Evolutionary conservation across 352 stramenopile species (phyloP).

Genomic region (Globisporangium cylindrosporum): DNA sequence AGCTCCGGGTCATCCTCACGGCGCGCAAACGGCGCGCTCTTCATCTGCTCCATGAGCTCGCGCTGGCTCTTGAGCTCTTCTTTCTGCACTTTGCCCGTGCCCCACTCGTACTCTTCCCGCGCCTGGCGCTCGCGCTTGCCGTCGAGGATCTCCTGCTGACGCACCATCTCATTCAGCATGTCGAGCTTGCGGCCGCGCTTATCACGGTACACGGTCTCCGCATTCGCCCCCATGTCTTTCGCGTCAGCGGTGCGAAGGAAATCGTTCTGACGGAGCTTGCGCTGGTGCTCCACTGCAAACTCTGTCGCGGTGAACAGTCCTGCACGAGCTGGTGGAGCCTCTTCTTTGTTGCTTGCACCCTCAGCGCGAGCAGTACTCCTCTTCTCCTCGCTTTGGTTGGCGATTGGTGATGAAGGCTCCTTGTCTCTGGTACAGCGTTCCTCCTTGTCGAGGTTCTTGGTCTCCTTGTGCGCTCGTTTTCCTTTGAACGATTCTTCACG

Average conservation of each 20-base stretch:
- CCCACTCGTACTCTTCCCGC: conserved; percentile 83
- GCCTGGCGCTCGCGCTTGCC: conserved; percentile 74
- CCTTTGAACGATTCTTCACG: not conserved
- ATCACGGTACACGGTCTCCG: conserved; percentile 83
- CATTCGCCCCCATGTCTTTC: conserved; percentile 67
- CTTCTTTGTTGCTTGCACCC: not conserved
- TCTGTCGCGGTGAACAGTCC: conserved; percentile 70
- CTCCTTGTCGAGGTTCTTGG: not conserved
- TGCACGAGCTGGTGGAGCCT: conserved; percentile 24
- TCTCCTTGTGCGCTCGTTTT: not conserved
- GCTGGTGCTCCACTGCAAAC: conserved; percentile 59
- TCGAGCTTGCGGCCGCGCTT: conserved; percentile 81
- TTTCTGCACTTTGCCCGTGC: conserved; percentile 81
- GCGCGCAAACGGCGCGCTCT: conserved; percentile 59
- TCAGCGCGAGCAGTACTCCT: not conserved
- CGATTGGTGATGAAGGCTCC: not conserved
- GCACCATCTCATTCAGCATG: conserved; percentile 84
- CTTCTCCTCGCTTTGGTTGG: not conserved
- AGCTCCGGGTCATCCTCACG: conserved; percentile 71
- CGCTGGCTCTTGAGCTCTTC: conserved; percentile 54
- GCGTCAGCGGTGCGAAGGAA: conserved; percentile 44
- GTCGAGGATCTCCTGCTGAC: conserved; percentile 75
- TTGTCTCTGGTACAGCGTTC: not conserved
- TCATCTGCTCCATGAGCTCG: conserved; percentile 63
- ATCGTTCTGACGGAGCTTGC: conserved; percentile 52